Base-by-base conservation (phyloP, 192 early-diverging fungal genomes). In the Coemansia sp. region DNA sequence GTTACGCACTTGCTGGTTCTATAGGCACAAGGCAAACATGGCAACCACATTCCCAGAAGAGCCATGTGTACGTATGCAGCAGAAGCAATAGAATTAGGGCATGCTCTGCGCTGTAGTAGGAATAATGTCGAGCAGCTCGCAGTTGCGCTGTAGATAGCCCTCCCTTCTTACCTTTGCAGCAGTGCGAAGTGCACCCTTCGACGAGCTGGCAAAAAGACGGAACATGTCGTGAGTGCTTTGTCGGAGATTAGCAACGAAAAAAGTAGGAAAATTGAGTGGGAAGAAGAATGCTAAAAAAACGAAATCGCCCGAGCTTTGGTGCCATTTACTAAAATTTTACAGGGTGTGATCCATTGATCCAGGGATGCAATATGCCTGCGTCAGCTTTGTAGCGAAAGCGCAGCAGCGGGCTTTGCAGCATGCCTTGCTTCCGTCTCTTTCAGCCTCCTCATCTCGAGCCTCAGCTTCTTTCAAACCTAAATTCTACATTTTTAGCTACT, bases 1-100 rank as follows among this genome's bases (percentile, higher is more conserved):
- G 89, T 90, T 86, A 68, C 93, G 92, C 80, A 88, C 88, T 67
- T 90, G 87, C 73, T 88, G 88, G 64, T 37, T 60, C 71, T 64
- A 69, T 9, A 18, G 28, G 16, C 53, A 61, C 68, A 45, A 21
- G 14, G 58, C 31, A 59, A n/a, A 18, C 16, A 43, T 24, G 31
- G 18, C 34, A 65, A 24, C 13, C 9, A 11, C 31, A 60, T 14
- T 11, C 51, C 9, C 0, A 28, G 24, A 46, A 9, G n/a, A 18
- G n/a, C 8, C 43, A 20, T 46, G 43, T 46, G 9, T 18, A 46
- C 43, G 43, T 18, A 45, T 7, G 18, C 43, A 45, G 18, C 18
- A 45, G 1, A 21, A 42, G 14, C 23, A 40, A 31, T 60, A 16
- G 59, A 60, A 60, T 60, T 60, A 60, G 35, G 39, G 37, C 3